These are phyloP conservation scores for Solanum ossicruentum DNA, from an alignment of 257 asterid species.

Conservation along the genomic window DNA sequence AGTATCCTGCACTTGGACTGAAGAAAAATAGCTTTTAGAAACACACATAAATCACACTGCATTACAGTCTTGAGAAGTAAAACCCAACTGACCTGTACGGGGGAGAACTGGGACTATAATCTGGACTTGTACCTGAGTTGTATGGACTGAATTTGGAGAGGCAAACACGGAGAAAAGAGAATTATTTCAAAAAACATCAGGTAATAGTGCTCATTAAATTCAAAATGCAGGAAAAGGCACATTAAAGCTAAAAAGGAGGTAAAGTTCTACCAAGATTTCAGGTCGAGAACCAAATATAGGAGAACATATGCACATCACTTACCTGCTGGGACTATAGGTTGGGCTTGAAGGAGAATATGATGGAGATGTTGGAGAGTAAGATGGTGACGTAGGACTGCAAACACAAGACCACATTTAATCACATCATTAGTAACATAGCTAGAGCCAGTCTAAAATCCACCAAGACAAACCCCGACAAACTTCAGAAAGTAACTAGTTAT, in stretches of 20 bases:
- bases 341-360: constrained; percentile 94
- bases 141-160: constrained; percentile 46
- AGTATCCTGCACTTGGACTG: constrained; percentile 97
- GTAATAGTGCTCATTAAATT: not conserved
- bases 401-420: not conserved
- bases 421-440: not conserved
- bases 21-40: not conserved
- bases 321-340: constrained; percentile 97
- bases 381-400: constrained; percentile 95
- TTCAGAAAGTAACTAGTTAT: not conserved
- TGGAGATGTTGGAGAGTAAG: constrained; percentile 92
- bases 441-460: not conserved
- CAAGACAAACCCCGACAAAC: not conserved
- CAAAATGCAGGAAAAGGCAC: not conserved
- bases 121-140: constrained; percentile 58
- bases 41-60: not conserved
- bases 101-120: constrained; percentile 85
- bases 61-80: not conserved
- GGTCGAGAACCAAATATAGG: not conserved
- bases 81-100: constrained; percentile 57
- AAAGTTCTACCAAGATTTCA: not conserved
- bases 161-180: not conserved
- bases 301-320: not conserved
- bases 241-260: not conserved
- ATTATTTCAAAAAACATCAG: not conserved